These are phyloP conservation scores for Saccharomyces hybrid DNA, from an alignment of 1,139 yeast genomes.

Conservation along the genomic window DNA sequence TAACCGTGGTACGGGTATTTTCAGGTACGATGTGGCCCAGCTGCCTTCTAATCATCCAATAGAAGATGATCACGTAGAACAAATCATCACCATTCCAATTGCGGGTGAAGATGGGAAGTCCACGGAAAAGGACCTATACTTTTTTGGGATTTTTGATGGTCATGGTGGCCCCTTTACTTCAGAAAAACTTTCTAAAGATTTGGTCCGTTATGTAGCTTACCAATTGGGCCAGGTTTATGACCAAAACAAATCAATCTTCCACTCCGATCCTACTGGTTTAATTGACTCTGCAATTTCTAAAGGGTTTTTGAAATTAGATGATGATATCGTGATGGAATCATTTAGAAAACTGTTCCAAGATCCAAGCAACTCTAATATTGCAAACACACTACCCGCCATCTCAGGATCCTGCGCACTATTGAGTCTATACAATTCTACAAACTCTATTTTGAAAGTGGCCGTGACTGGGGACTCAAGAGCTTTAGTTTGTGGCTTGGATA, in stretches of 20 bases:
- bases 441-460: conserved; percentile 73
- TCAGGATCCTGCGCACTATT: conserved; percentile 92
- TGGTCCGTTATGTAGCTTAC: conserved; percentile 67
- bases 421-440: conserved; percentile 74
- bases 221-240: conserved; percentile 59
- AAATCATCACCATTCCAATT: conserved; percentile 74
- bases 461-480: conserved; percentile 97
- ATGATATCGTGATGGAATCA: conserved; percentile 74
- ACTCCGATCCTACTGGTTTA: conserved; percentile 12
- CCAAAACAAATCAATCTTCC: conserved; percentile 8
- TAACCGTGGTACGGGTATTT: conserved; percentile 82
- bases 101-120: conserved; percentile 25
- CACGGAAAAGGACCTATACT: conserved; percentile 75
- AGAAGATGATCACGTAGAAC: conserved; percentile 89
- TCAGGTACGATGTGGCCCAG: conserved; percentile 87
- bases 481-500: conserved; percentile 65
- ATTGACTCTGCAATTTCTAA: conserved; percentile 66
- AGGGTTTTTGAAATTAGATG: conserved; percentile 79
- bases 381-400: conserved; percentile 79
- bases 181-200: conserved; percentile 68
- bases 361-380: conserved; percentile 45
- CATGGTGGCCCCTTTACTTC: conserved; percentile 97
- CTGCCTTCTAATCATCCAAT: conserved; percentile 88
- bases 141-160: conserved; percentile 95
- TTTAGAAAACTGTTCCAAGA: conserved; percentile 61